Evolutionary conservation across 805 yeast species (phyloP), one percentile per base, ranked within the genome.

Genomic region (Saccharomycopsis fermentans): DNA sequence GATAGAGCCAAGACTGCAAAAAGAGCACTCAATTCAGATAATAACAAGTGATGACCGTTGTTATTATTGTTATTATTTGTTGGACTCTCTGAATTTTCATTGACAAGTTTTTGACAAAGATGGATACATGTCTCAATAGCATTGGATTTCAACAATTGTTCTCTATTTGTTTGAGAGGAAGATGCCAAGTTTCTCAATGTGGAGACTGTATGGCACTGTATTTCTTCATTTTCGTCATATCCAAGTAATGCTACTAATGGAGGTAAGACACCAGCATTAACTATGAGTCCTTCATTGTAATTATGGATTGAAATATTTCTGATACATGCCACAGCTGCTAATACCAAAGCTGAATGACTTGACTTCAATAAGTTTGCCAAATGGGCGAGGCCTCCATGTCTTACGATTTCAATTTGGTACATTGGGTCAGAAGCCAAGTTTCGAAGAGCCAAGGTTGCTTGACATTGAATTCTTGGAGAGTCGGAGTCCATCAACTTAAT

Each of bases 321-420:
- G 63, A 94, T 90, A 74, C 99, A 94, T 1, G 99, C 99, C 55
- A 94, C 99, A 8, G 98, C 94, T 6, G 99, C 98, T 58, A 94
- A 77, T 11, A 92, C 90, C 62, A 94, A 78, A 35, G 97, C 96
- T 68, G 90, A 92, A 68, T 91, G 96, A 62, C 86, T 82, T 54
- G 96, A 86, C 67, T 91, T 92, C 66, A 94, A 80, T 58, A 94
- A 78, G 62, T 87, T 86, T n/a, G 90, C 96, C 68, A 94, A 78
- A 70, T 90, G 94, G 51, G 97, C 94, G 67, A 94, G 80, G 0
- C 99, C 99, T 59, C 96, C 96, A 40, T 96, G 91, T 67, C 96
- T 81, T 17, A 92, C 98, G 64, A 92, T 91, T 70, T 92, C 98
- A 62, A 92, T 81, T 74, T 94, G 99, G 73, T 94, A 94, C 63